These are phyloP conservation scores for Mucor circinelloides DNA, from an alignment of 371 early-diverging fungal genomes.

Conservation along the genomic window DNA sequence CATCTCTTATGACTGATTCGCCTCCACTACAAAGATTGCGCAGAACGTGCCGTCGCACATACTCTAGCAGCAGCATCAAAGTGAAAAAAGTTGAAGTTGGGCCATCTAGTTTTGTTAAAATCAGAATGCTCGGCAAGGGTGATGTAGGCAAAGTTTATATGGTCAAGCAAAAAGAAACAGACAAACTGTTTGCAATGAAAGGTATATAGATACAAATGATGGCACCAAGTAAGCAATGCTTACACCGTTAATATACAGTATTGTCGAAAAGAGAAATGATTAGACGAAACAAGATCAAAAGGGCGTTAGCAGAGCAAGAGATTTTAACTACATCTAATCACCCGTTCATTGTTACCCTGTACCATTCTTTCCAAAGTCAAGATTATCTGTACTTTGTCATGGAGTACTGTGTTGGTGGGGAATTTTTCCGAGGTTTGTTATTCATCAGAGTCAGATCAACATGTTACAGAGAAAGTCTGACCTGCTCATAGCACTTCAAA, in stretches of 20 bases:
- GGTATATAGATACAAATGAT: slow-evolving; percentile 26
- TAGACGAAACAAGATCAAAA: slow-evolving; percentile 92
- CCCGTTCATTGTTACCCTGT: slow-evolving; percentile 96
- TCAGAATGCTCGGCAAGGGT: slow-evolving; percentile 88
- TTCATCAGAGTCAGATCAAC: neutral
- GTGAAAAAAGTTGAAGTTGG: slow-evolving; percentile 77
- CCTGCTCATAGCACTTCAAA: slow-evolving; percentile 68
- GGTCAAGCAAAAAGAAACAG: slow-evolving; percentile 82
- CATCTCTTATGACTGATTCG: slow-evolving; percentile 19
- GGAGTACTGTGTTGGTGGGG: slow-evolving; percentile 99
- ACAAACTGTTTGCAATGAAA: slow-evolving; percentile 91
- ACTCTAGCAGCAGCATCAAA: slow-evolving; percentile 77
- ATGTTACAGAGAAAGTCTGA: neutral
- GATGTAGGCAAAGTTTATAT: slow-evolving; percentile 95
- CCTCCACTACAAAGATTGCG: slow-evolving; percentile 15
- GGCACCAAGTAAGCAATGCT: neutral
- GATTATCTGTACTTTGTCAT: slow-evolving; percentile 95
- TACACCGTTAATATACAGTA: slow-evolving; percentile 45
- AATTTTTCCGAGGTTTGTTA: slow-evolving; percentile 87
- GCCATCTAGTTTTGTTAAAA: slow-evolving; percentile 81
- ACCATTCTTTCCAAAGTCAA: slow-evolving; percentile 95
- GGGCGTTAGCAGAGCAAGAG: slow-evolving; percentile 96
- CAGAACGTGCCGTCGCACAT: slow-evolving; percentile 52
- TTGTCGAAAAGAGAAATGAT: slow-evolving; percentile 94
- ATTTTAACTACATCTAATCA: slow-evolving; percentile 93